Evolutionary conservation across 177 flowering plant species (phyloP).

Genomic region (Vitis hybrid): DNA sequence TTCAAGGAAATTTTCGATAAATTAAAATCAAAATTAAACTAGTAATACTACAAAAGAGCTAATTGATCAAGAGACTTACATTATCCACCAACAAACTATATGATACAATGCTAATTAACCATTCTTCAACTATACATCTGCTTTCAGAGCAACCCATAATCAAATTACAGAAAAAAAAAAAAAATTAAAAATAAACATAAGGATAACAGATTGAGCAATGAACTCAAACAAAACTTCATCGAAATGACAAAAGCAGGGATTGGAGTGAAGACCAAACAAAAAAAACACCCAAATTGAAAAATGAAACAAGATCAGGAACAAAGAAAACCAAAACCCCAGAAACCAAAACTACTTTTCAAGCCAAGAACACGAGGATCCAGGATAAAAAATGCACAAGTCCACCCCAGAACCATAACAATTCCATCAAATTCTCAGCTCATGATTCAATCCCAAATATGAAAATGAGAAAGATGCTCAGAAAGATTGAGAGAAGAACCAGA

Average conservation of each 20-base stretch:
- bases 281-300: neutral
- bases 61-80: neutral
- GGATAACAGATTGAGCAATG: too few relatives aligned
- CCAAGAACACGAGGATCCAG: too few relatives aligned
- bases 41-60: too few relatives aligned
- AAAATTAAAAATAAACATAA: too few relatives aligned
- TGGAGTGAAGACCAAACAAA: neutral
- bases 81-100: slow-evolving; percentile 1
- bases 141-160: neutral
- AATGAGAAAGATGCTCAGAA: neutral
- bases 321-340: neutral
- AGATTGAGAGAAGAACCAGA: neutral
- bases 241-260: neutral
- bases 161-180: neutral
- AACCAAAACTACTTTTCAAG: neutral
- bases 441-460: neutral
- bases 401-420: too few relatives aligned
- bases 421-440: too few relatives aligned
- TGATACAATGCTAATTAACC: neutral
- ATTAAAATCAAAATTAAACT: neutral
- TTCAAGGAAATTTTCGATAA: neutral
- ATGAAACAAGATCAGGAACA: neutral
- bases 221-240: too few relatives aligned
- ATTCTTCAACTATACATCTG: slow-evolving; percentile 13
- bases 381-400: too few relatives aligned